A percentile compares a stretch with the other conserved stretches of the same genome.
Evolutionary conservation across 2,329 filamentous ascomycete genomes (phyloP).

Genomic region (Fusarium verrucosum): DNA sequence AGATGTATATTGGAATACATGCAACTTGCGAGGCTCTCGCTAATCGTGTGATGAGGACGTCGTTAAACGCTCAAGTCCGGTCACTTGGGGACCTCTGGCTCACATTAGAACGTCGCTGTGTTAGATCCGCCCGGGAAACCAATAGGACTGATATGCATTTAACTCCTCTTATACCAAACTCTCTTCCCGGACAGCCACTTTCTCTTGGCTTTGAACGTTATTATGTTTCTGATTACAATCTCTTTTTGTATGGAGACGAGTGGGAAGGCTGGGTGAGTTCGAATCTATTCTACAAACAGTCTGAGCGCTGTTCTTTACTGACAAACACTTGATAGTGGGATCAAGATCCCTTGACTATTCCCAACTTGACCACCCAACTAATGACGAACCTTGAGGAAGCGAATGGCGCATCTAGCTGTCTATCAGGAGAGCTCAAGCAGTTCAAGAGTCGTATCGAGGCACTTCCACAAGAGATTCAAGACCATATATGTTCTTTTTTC

Average conservation of each 20-base stretch:
- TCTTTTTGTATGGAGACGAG: background rate
- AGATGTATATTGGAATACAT: background rate
- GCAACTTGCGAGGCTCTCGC: background rate
- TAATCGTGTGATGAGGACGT: background rate
- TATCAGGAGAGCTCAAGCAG: background rate
- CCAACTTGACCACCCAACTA: background rate
- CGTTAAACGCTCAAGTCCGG: background rate
- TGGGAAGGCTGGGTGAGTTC: slow-evolving; percentile 4
- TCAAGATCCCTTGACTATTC: background rate
- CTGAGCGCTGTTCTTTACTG: background rate
- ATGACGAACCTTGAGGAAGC: background rate
- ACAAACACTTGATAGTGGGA: background rate
- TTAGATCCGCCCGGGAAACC: background rate
- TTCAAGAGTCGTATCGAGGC: background rate
- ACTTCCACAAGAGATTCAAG: background rate
- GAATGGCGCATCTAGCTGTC: rapidly evolving
- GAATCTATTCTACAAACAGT: rapidly evolving
- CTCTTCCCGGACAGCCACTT: background rate
- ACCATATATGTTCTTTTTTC: background rate
- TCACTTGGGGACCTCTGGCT: background rate
- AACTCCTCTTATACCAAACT: background rate
- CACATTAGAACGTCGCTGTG: slow-evolving; percentile 2
- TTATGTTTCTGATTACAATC: background rate
- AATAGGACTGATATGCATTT: background rate
- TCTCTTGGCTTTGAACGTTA: background rate